phyloP scores from a whole-genome alignment of 176 grass and related monocot genomes.

The Eremochloa ophiuroides region DNA sequence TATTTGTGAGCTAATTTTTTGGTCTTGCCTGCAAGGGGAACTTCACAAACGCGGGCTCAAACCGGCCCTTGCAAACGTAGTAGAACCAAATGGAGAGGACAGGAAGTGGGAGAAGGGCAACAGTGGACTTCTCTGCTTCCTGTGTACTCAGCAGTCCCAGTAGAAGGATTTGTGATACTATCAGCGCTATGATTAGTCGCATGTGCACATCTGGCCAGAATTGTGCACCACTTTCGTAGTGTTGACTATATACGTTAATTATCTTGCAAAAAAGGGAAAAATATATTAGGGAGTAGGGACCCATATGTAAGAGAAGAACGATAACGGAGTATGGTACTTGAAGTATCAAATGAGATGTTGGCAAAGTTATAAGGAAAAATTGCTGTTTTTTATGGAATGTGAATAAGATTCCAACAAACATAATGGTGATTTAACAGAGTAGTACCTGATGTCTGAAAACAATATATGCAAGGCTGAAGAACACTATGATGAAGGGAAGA shows the following conservation, averaged over 20 bases:
- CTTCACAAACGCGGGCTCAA: constrained; percentile 84
- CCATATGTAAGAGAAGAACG: background rate
- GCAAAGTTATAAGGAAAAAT: background rate
- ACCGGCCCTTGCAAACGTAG: constrained; percentile 73
- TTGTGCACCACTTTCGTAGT: constrained; percentile 81
- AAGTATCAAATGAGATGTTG: constrained; percentile 10
- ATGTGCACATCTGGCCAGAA: constrained; percentile 95
- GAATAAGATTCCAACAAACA: constrained; percentile 1
- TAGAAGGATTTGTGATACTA: constrained; percentile 90
- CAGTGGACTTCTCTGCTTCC: constrained; percentile 46
- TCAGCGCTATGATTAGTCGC: constrained; percentile 53
- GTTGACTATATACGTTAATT: constrained; percentile 89
- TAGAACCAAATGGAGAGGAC: constrained; percentile 82
- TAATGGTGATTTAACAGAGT: background rate
- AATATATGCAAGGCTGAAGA: constrained; percentile 85
- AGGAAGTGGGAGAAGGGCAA: constrained; percentile 67
- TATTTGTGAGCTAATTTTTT: background rate
- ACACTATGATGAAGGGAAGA: constrained; percentile 86
- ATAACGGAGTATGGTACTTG: background rate
- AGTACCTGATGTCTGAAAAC: constrained; percentile 97
- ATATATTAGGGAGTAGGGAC: constrained; percentile 3
- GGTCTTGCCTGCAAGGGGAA: constrained; percentile 21
- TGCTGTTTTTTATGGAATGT: background rate
- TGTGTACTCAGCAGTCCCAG: constrained; percentile 83
- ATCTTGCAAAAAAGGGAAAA: constrained; percentile 50